Conservation (phyloP, 441 rosid genomes). For the Euphorbia celastroides region DNA sequence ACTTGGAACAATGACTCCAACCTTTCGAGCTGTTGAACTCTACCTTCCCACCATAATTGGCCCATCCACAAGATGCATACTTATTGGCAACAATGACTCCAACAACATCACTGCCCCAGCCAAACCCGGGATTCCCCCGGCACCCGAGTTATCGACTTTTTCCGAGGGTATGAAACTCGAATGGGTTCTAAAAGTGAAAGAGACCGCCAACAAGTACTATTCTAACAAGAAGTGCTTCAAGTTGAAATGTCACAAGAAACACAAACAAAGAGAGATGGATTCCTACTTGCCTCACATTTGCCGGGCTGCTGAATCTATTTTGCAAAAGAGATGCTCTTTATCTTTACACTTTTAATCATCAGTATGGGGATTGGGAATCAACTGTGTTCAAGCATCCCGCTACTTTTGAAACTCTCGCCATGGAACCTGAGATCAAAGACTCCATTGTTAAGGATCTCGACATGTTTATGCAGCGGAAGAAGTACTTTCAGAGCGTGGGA, state of each 20-base stretch:
- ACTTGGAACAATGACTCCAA: constrained; percentile 45
- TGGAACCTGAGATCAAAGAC: constrained; percentile 33
- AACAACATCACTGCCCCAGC: constrained; percentile 40
- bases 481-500: constrained; percentile 44
- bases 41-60: constrained; percentile 41
- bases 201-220: constrained; percentile 30
- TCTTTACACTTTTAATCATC: constrained; percentile 38
- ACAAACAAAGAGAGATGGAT: constrained; percentile 27
- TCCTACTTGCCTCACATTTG: constrained; percentile 37
- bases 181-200: constrained; percentile 41
- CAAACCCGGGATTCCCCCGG: constrained; percentile 34
- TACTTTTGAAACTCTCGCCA: constrained; percentile 42
- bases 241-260: constrained; percentile 33
- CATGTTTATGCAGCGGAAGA: constrained; percentile 35
- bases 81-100: constrained; percentile 41
- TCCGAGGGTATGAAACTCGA: constrained; percentile 32
- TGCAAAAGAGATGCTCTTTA: constrained; percentile 28
- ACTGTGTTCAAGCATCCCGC: constrained; percentile 44
- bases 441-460: constrained; percentile 38
- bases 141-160: constrained; percentile 32
- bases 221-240: constrained; percentile 26
- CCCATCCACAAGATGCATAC: constrained; percentile 28
- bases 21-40: constrained; percentile 39
- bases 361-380: constrained; percentile 27
- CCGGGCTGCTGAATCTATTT: constrained; percentile 29